Conservation (phyloP, 2,329 filamentous ascomycete species). For the Ophiostoma sp. region DNA sequence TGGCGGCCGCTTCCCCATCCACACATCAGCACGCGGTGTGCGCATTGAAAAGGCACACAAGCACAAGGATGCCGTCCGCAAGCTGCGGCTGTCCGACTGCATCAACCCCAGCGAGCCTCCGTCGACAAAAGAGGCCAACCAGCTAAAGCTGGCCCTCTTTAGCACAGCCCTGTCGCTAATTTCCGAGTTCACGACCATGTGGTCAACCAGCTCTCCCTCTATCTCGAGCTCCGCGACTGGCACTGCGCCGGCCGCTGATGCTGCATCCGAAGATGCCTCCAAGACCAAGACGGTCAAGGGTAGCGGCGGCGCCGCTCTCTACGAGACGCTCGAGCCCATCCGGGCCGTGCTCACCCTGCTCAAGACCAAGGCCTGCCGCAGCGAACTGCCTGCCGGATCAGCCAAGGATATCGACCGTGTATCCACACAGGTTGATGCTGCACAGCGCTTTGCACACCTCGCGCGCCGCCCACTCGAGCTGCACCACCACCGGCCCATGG, state of each 20-base stretch:
- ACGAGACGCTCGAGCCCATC: conserved; percentile 68
- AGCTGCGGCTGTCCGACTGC: conserved; percentile 23
- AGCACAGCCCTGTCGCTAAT: conserved; percentile 61
- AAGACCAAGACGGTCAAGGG: conserved; percentile 11
- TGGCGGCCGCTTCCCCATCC: conserved; percentile 20
- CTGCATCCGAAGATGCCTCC: neutral
- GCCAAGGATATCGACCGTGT: conserved; percentile 40
- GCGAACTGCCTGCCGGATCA: conserved; percentile 45
- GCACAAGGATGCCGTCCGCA: conserved; percentile 16
- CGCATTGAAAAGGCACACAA: conserved; percentile 51
- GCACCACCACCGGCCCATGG: conserved; percentile 80
- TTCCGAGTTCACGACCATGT: conserved; percentile 61
- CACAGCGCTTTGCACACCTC: conserved; percentile 57
- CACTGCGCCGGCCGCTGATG: neutral
- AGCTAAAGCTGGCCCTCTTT: conserved; percentile 55
- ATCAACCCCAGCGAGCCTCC: conserved; percentile 25
- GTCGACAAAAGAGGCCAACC: conserved; percentile 32
- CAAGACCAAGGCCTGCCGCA: conserved; percentile 43
- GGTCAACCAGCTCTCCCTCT: conserved; percentile 38
- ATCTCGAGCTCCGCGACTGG: conserved; percentile 4
- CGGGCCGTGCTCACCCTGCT: conserved; percentile 52
- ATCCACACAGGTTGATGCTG: conserved; percentile 44
- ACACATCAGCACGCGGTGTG: conserved; percentile 33
- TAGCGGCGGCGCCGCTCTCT: conserved; percentile 63
- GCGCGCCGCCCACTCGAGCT: conserved; percentile 74